Conservation (phyloP, 2,329 filamentous ascomycete species). For the Epicoccum nigrum region DNA sequence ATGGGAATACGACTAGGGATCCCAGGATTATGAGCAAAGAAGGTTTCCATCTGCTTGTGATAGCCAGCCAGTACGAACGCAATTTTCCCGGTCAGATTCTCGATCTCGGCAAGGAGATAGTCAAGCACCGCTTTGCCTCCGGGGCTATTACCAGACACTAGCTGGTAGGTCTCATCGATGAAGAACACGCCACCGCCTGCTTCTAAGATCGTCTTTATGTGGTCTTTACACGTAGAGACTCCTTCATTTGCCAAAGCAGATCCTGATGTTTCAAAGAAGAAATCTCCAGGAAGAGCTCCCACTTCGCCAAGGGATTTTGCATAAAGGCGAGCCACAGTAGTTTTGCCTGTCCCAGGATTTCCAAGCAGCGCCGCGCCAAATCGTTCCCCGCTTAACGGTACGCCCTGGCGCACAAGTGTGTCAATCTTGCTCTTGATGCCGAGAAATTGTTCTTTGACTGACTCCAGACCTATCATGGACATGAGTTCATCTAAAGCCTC, state of each 20-base stretch:
- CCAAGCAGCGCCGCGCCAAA: slow-evolving; percentile 69
- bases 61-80: slow-evolving; percentile 78
- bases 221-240: slow-evolving; percentile 61
- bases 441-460: slow-evolving; percentile 69
- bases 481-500: slow-evolving; percentile 67
- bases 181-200: slow-evolving; percentile 72
- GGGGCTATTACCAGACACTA: slow-evolving; percentile 63
- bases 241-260: slow-evolving; percentile 69
- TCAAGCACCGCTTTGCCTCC: slow-evolving; percentile 70
- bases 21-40: slow-evolving; percentile 76
- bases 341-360: slow-evolving; percentile 79
- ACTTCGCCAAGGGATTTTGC: slow-evolving; percentile 68
- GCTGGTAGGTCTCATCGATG: slow-evolving; percentile 80
- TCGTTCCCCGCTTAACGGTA: slow-evolving; percentile 63
- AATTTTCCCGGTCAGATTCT: slow-evolving; percentile 72
- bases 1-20: slow-evolving; percentile 72
- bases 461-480: slow-evolving; percentile 69
- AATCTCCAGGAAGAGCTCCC: slow-evolving; percentile 65
- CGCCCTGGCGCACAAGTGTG: slow-evolving; percentile 61
- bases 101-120: slow-evolving; percentile 73
- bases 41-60: slow-evolving; percentile 74
- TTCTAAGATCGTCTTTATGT: slow-evolving; percentile 63
- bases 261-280: slow-evolving; percentile 72
- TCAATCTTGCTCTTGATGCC: slow-evolving; percentile 69
- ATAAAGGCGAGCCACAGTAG: slow-evolving; percentile 75